Base-by-base conservation (phyloP, 306 rosid genomes). In the Alnus rubra region DNA sequence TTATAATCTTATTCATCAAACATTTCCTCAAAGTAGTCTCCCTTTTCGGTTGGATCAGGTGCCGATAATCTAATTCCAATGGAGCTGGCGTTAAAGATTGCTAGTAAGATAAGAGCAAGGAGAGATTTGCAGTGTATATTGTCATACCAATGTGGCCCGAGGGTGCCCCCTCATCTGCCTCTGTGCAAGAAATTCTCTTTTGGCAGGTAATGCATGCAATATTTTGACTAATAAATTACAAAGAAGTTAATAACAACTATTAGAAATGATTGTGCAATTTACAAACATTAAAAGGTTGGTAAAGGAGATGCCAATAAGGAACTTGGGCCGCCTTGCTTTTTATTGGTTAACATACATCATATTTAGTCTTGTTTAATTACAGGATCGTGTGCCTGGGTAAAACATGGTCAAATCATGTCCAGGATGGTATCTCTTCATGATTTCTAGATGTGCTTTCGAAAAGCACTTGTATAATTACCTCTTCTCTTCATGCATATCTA, bases 91-190 rank as follows among this genome's bases (percentile, higher is more conserved):
- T 75, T 95, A 69, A 95, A 93, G 89, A 91, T 95, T 74, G 93
- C 82, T 73, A 93, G 93, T 81, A 95, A 93, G 90, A 93, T 95
- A 55, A 82, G 89, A 83, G 79, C 91, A 72, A 80, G n/a, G 94
- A 95, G 88, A 88, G 98, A 77, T 95, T 95, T 82, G 65, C 90
- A 15, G 98, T 95, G 18, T 95, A 92, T 71, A 47, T 95, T 78
- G 96, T 95, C 76, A 90, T 95, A 80, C 98, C 98, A 35, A 93
- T 95, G 99, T 95, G 97, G 97, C 98, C 99, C n/a, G 99, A 95
- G 82, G 97, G 98, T 71, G 74, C 28, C 48, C 98, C 99, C 63
- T 76, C 96, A 75, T 91, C 97, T 54, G 86, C 77, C 71, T 1
- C 98, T 9, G 92, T 92, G 79, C 98, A 95, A 85, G 96, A 91